phyloP scores from a whole-genome alignment of 2,329 filamentous ascomycete genomes.

The Balansia obtecta region DNA sequence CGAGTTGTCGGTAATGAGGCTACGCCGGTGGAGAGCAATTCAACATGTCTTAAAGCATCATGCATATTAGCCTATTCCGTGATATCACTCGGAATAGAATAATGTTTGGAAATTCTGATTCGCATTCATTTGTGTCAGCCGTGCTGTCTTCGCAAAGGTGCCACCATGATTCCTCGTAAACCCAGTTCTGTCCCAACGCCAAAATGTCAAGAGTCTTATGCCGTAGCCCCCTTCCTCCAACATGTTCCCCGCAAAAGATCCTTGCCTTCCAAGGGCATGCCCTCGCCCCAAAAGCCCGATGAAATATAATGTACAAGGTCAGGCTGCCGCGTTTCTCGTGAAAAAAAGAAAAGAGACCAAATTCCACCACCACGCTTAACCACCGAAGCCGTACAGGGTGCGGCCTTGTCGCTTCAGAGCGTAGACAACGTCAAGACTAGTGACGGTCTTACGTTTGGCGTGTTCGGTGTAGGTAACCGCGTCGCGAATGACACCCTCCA shows the following conservation, averaged over 20 bases:
- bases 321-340: neutral
- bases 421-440: constrained; percentile 55
- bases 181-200: constrained; percentile 6
- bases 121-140: constrained; percentile 14
- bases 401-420: constrained; percentile 58
- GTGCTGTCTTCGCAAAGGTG: constrained; percentile 19
- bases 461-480: constrained; percentile 70
- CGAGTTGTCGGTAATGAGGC: neutral
- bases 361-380: constrained; percentile 41
- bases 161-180: constrained; percentile 12
- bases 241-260: neutral
- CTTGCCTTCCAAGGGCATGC: neutral
- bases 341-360: neutral
- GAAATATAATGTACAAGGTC: constrained; percentile 5
- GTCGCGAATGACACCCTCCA: constrained; percentile 64
- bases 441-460: constrained; percentile 73
- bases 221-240: constrained; percentile 14
- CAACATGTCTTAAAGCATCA: neutral
- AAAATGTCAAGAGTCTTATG: constrained; percentile 12
- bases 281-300: neutral
- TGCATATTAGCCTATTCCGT: neutral
- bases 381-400: constrained; percentile 82
- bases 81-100: constrained; percentile 12
- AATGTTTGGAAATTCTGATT: constrained; percentile 5
- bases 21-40: neutral